Conservation (phyloP, 371 early-diverging fungal species). For the Circinella minor region DNA sequence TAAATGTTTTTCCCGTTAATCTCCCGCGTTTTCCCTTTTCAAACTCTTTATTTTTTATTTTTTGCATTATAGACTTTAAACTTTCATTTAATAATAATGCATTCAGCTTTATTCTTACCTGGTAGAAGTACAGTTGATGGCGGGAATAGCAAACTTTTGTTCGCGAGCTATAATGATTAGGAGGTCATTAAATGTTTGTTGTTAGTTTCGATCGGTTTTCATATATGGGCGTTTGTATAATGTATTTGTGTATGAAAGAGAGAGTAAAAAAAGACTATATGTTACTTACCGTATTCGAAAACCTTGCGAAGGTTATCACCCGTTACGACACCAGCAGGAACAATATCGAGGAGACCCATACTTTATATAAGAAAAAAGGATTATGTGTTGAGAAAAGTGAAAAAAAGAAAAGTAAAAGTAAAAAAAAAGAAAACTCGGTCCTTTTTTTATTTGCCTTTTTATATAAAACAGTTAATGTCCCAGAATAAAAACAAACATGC, state of each 20-base stretch:
- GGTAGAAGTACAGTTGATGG: slow-evolving; percentile 92
- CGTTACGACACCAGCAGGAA: slow-evolving; percentile 88
- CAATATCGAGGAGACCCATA: slow-evolving; percentile 81
- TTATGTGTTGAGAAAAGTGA: slow-evolving; percentile 26
- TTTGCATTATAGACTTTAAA: not conserved
- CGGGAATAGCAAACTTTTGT: slow-evolving; percentile 89
- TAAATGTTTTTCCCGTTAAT: slow-evolving; percentile 12
- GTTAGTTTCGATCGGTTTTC: not conserved
- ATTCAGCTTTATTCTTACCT: slow-evolving; percentile 39
- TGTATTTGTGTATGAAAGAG: not conserved
- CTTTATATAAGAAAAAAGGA: not conserved
- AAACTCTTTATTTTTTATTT: not conserved
- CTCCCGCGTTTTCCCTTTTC: slow-evolving; percentile 17
- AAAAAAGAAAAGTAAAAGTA: slow-evolving; percentile 23
- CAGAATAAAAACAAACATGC: not conserved
- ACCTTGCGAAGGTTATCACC: slow-evolving; percentile 88
- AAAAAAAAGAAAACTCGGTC: not conserved
- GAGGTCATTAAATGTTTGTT: not conserved
- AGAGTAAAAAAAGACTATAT: not conserved
- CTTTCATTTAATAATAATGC: not conserved
- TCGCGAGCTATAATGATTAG: slow-evolving; percentile 59
- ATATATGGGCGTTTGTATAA: not conserved
- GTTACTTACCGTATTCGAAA: slow-evolving; percentile 63
- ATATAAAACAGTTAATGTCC: not conserved
- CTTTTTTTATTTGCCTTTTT: not conserved